Evolutionary conservation across 306 rosid genomes (phyloP).

Genomic region (Sphenostylis stenocarpa): DNA sequence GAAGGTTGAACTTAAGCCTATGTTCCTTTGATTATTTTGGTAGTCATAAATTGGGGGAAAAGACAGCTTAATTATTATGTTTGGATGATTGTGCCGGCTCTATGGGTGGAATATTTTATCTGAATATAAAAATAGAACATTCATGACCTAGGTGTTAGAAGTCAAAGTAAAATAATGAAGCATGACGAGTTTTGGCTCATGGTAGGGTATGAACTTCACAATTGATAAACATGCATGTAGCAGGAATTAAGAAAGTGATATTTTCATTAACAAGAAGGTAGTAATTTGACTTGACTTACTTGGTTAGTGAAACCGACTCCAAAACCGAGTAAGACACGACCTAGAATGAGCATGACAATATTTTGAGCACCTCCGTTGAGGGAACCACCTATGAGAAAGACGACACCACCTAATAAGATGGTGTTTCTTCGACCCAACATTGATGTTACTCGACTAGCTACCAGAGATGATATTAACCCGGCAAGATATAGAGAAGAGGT

Average conservation of each 20-base stretch:
- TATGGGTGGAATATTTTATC: not conserved
- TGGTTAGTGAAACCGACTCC: slow-evolving; percentile 82
- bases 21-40: not conserved
- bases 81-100: not conserved
- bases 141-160: not conserved
- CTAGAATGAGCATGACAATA: slow-evolving; percentile 67
- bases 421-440: slow-evolving; percentile 47
- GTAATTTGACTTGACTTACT: slow-evolving; percentile 40
- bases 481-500: slow-evolving; percentile 76
- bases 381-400: slow-evolving; percentile 56
- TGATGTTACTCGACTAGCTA: slow-evolving; percentile 52
- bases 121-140: not conserved
- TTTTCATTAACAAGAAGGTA: no score
- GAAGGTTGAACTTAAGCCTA: not conserved
- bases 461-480: slow-evolving; percentile 50
- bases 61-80: not conserved
- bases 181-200: not conserved
- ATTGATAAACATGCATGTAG: not conserved
- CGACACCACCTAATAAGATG: slow-evolving; percentile 63
- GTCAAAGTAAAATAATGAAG: not conserved
- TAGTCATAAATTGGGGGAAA: not conserved
- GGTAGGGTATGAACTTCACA: not conserved
- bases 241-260: no score
- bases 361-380: slow-evolving; percentile 65
- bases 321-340: slow-evolving; percentile 71